phyloP scores from a whole-genome alignment of 108 stramenopile species.

The Mediolabrus comicus region DNA sequence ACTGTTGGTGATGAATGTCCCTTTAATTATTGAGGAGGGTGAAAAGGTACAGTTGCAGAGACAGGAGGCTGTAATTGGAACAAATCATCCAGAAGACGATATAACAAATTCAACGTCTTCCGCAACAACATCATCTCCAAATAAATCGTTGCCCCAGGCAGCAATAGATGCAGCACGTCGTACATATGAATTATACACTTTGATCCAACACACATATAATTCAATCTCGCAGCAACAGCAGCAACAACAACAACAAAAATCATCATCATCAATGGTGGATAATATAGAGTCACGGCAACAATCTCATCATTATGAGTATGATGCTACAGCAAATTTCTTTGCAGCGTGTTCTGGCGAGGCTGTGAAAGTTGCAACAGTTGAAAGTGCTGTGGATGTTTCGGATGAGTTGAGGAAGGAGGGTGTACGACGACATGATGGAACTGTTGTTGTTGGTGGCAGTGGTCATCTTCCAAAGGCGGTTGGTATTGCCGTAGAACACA shows the following conservation, averaged over 20 bases:
- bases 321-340: conserved; percentile 34
- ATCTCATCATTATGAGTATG: background rate
- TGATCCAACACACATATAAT: conserved; percentile 5
- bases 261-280: too few relatives aligned
- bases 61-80: background rate
- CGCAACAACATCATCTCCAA: background rate
- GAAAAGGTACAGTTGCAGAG: too few relatives aligned
- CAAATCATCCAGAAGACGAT: background rate
- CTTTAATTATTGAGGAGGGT: conserved; percentile 21
- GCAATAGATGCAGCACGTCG: conserved; percentile 17
- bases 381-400: background rate
- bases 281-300: background rate
- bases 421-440: too few relatives aligned
- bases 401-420: too few relatives aligned
- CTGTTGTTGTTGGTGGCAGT: background rate
- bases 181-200: conserved; percentile 15
- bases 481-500: background rate
- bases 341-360: conserved; percentile 18
- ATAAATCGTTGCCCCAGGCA: background rate
- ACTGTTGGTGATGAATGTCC: conserved; percentile 13
- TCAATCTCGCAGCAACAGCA: conserved; percentile 1
- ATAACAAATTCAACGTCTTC: background rate
- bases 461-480: background rate
- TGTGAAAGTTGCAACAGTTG: background rate
- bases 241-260: too few relatives aligned